Conservation (phyloP, 2,329 filamentous ascomycete species). For the Paramyrothecium sp. region DNA sequence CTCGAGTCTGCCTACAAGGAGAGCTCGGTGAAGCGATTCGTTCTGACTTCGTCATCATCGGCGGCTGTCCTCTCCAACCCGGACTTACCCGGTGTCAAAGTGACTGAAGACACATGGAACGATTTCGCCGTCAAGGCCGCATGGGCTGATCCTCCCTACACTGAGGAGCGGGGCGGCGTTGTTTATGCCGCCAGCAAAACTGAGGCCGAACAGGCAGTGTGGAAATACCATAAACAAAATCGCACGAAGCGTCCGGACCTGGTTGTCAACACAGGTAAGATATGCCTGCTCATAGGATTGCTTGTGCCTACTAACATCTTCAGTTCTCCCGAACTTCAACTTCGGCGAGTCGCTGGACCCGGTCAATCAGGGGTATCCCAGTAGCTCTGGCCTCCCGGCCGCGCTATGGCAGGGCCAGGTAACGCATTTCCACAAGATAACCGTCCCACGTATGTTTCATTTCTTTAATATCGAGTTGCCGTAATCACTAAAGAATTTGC, state of each 20-base stretch:
- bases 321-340: conserved; percentile 25
- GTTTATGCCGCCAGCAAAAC: conserved; percentile 39
- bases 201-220: conserved; percentile 31
- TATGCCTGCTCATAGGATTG: no score
- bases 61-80: conserved; percentile 6
- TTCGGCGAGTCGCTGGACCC: conserved; percentile 19
- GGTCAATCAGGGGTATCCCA: conserved; percentile 14
- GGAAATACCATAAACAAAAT: conserved; percentile 30
- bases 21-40: conserved; percentile 32
- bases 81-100: not conserved
- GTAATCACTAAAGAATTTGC: accelerated
- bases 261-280: conserved; percentile 19
- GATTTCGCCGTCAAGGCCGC: conserved; percentile 27
- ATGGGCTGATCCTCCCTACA: conserved; percentile 34
- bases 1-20: conserved; percentile 27
- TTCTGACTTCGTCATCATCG: conserved; percentile 34
- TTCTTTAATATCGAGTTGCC: not conserved
- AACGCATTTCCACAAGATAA: not conserved
- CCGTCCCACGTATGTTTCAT: conserved; percentile 7
- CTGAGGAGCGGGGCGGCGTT: conserved; percentile 15
- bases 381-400: conserved; percentile 15
- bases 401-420: conserved; percentile 18
- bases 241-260: conserved; percentile 20
- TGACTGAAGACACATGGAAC: conserved; percentile 27
- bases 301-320: no score